Percentiles rank a stretch among this genome's conserved stretches.
These are phyloP conservation scores for Paraphaeosphaeria sporulosa DNA, from an alignment of 2,329 filamentous ascomycete genomes.

Conservation along the genomic window DNA sequence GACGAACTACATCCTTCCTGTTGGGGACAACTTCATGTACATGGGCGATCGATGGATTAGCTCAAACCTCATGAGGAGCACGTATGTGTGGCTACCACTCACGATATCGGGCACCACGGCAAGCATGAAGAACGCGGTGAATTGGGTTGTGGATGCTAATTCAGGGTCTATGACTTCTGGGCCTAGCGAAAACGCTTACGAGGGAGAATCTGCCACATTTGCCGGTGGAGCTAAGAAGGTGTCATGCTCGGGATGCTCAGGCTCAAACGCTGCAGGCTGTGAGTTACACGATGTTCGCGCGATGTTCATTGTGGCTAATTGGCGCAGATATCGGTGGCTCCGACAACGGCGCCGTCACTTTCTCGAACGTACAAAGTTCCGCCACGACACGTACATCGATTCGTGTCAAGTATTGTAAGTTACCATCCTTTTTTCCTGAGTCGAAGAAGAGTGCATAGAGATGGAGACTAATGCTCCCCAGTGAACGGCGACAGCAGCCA, in stretches of 20 bases:
- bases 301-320: background rate
- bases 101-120: slow-evolving; percentile 61
- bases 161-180: slow-evolving; percentile 56
- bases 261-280: slow-evolving; percentile 58
- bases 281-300: background rate
- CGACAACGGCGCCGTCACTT: slow-evolving; percentile 60
- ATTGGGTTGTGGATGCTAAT: slow-evolving; percentile 60
- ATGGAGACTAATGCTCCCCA: background rate
- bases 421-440: background rate
- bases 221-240: slow-evolving; percentile 56
- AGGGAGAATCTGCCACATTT: slow-evolving; percentile 60
- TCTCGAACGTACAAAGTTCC: slow-evolving; percentile 56
- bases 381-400: slow-evolving; percentile 60
- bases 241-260: slow-evolving; percentile 62
- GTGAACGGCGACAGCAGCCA: slow-evolving; percentile 63
- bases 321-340: slow-evolving; percentile 37
- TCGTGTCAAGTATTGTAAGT: slow-evolving; percentile 57
- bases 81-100: slow-evolving; percentile 72
- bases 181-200: slow-evolving; percentile 57
- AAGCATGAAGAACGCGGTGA: slow-evolving; percentile 59
- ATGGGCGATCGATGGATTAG: slow-evolving; percentile 73
- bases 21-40: slow-evolving; percentile 61
- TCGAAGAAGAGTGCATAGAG: background rate
- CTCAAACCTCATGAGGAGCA: slow-evolving; percentile 65
- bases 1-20: slow-evolving; percentile 64